phyloP scores from a whole-genome alignment of 495 filamentous ascomycete genomes.

The Evansstolkia leycettana region DNA sequence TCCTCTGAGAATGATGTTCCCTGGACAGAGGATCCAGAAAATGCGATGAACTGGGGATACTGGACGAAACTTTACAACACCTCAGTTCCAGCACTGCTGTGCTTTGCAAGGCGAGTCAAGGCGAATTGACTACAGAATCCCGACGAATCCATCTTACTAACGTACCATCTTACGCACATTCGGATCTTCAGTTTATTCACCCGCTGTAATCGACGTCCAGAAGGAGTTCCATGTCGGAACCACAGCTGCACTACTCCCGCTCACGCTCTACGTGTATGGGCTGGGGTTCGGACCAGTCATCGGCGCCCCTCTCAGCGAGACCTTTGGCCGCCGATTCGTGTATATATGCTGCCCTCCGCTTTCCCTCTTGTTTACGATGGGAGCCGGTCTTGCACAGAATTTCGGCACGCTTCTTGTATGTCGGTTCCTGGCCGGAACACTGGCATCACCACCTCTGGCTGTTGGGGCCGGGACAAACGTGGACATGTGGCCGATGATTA shows the following conservation, averaged over 20 bases:
- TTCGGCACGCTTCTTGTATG: slow-evolving; percentile 44
- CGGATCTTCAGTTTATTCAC: slow-evolving; percentile 38
- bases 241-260: slow-evolving; percentile 40
- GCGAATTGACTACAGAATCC: too few species aligned
- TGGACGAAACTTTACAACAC: too few species aligned
- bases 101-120: too few species aligned
- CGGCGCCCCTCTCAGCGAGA: slow-evolving; percentile 46
- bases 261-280: slow-evolving; percentile 44
- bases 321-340: slow-evolving; percentile 40
- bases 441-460: slow-evolving; percentile 14
- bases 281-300: slow-evolving; percentile 48
- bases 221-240: slow-evolving; percentile 32
- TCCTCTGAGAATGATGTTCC: too few species aligned
- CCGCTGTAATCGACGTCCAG: slow-evolving; percentile 28
- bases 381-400: slow-evolving; percentile 42
- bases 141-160: too few species aligned
- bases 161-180: slow-evolving; percentile 22
- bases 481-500: slow-evolving; percentile 17
- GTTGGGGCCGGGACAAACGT: slow-evolving; percentile 25
- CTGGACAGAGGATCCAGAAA: too few species aligned
- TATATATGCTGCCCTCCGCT: slow-evolving; percentile 41
- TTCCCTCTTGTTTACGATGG: slow-evolving; percentile 50
- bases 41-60: too few species aligned
- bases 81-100: too few species aligned
- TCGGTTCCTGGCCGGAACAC: slow-evolving; percentile 50